Evolutionary conservation across 768 basidiomycete species (phyloP).

Genomic region (Mrakia frigida): DNA sequence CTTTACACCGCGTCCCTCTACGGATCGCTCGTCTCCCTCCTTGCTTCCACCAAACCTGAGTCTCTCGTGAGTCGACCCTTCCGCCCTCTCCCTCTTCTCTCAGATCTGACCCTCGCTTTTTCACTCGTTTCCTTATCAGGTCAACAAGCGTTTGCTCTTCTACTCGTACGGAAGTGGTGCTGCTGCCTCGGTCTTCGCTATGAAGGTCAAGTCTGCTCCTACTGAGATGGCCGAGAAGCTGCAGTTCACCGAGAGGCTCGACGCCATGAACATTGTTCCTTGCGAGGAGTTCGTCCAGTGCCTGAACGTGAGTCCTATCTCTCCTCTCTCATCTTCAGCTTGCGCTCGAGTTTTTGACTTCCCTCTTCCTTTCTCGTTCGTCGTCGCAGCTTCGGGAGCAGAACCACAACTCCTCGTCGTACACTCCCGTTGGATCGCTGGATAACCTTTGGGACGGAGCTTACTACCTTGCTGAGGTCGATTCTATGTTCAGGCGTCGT

Average conservation of each 20-base stretch:
- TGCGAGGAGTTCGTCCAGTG: slow-evolving; percentile 88
- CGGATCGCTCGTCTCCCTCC: slow-evolving; percentile 81
- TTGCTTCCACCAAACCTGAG: slow-evolving; percentile 66
- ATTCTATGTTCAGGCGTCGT: slow-evolving; percentile 84
- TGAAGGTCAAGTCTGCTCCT: slow-evolving; percentile 82
- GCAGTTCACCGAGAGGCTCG: slow-evolving; percentile 70
- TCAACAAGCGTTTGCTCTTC: slow-evolving; percentile 78
- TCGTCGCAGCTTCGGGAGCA: slow-evolving; percentile 75
- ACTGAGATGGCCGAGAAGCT: slow-evolving; percentile 72
- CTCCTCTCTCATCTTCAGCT: slow-evolving; percentile 7
- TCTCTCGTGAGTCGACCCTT: slow-evolving; percentile 49
- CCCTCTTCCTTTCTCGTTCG: background rate
- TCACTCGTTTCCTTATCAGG: slow-evolving; percentile 36
- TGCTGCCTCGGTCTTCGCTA: slow-evolving; percentile 87
- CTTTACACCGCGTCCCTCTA: slow-evolving; percentile 98
- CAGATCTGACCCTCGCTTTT: slow-evolving; percentile 20
- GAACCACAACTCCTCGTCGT: slow-evolving; percentile 86
- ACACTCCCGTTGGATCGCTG: slow-evolving; percentile 74
- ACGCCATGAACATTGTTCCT: slow-evolving; percentile 80
- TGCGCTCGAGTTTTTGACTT: slow-evolving; percentile 7
- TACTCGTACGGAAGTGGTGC: slow-evolving; percentile 97
- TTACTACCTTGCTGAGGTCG: slow-evolving; percentile 87
- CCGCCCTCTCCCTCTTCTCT: background rate
- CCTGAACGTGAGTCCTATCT: slow-evolving; percentile 47
- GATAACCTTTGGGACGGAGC: slow-evolving; percentile 92